phyloP scores from a whole-genome alignment of 257 asterid genomes.

The Capsicum rhomboideum region DNA sequence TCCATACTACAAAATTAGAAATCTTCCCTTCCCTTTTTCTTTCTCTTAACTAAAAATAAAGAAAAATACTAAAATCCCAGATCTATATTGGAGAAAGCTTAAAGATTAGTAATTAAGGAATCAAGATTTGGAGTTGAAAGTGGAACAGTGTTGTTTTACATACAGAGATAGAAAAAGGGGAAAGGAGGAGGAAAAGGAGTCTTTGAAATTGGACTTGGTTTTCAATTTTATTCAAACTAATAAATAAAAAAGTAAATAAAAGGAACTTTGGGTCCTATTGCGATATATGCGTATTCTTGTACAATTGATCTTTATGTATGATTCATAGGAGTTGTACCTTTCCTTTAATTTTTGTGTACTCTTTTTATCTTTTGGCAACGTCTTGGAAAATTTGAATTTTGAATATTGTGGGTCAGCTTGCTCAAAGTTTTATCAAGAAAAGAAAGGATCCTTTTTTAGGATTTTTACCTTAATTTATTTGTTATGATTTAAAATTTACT shows the following conservation, averaged over 20 bases:
- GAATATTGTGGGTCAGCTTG: not conserved
- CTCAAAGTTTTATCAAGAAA: not conserved
- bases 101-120: not conserved
- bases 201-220: slow-evolving; percentile 3
- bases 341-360: not conserved
- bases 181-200: not conserved
- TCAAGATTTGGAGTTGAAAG: not conserved
- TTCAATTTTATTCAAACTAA: not conserved
- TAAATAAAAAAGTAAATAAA: not conserved
- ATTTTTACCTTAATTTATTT: not conserved
- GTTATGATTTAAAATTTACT: no score
- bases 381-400: not conserved
- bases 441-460: not conserved
- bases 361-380: not conserved
- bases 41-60: not conserved
- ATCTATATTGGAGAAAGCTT: not conserved
- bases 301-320: not conserved
- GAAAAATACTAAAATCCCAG: not conserved
- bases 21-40: slow-evolving; percentile 16
- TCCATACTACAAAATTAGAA: slow-evolving; percentile 43
- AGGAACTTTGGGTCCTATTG: not conserved
- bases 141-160: not conserved
- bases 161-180: not conserved
- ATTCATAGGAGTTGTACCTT: not conserved
- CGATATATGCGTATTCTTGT: not conserved